These are phyloP conservation scores for Solanum sparsipilum DNA, from an alignment of 257 asterid species.

Conservation along the genomic window DNA sequence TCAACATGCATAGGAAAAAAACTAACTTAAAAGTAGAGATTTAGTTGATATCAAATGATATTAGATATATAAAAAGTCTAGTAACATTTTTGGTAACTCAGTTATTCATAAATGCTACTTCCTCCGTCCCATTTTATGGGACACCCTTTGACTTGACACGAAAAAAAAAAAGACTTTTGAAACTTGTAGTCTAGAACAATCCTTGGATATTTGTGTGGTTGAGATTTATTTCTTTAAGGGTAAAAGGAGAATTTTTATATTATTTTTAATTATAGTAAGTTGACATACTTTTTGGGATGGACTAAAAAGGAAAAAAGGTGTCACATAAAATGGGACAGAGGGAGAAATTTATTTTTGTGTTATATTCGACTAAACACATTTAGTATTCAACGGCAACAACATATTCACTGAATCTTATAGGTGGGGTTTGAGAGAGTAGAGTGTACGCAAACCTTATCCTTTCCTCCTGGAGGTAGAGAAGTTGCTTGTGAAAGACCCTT, in stretches of 20 bases:
- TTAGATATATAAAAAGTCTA: not conserved
- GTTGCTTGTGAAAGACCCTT: not conserved
- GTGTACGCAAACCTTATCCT: not conserved
- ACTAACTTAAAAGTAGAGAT: not conserved
- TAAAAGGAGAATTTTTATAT: no score
- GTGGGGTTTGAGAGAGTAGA: not conserved
- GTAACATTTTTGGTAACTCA: not conserved
- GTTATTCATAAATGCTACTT: not conserved
- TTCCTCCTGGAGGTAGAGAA: not conserved
- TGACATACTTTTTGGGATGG: no score
- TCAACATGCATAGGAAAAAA: not conserved
- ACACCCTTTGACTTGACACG: not conserved
- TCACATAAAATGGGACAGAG: no score
- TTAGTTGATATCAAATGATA: not conserved
- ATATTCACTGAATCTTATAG: not conserved
- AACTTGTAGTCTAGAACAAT: not conserved
- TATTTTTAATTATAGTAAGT: no score
- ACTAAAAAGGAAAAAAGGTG: no score
- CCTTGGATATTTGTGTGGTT: no score
- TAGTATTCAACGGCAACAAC: not conserved
- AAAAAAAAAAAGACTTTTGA: not conserved
- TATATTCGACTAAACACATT: not conserved
- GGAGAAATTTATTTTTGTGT: not conserved
- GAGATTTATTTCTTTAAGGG: no score
- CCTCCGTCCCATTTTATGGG: not conserved